These are phyloP conservation scores for Kalanchoe fedtschenkoi DNA, from an alignment of 164 flowering plant genomes.

Conservation along the genomic window DNA sequence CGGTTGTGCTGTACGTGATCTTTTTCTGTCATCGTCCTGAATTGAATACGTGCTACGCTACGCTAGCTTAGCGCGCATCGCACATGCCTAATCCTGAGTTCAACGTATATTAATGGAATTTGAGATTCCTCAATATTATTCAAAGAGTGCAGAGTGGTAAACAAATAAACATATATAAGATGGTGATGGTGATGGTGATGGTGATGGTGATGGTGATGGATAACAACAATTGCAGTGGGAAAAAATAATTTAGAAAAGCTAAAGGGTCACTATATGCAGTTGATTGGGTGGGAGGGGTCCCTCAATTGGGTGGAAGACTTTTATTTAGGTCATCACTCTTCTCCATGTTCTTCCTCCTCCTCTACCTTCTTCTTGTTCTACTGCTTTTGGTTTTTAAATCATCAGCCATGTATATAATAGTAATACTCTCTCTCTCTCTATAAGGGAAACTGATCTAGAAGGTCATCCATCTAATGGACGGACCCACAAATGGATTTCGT, in stretches of 20 bases:
- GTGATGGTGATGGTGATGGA: too few species aligned
- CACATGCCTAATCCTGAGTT: too few species aligned
- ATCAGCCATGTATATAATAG: too few species aligned
- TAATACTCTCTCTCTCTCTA: too few species aligned
- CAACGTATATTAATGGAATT: too few species aligned
- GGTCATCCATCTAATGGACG: neutral
- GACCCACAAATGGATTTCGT: neutral
- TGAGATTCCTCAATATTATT: too few species aligned
- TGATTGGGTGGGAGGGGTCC: neutral
- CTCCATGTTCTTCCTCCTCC: too few species aligned
- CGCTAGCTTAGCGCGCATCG: too few species aligned
- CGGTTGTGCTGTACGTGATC: neutral
- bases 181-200: too few species aligned
- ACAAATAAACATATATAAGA: neutral
- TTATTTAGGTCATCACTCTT: neutral
- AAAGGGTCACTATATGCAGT: constrained; percentile 2
- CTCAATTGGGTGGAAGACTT: neutral
- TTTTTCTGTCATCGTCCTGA: neutral
- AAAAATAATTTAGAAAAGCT: neutral
- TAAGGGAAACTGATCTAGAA: neutral
- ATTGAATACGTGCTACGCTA: neutral
- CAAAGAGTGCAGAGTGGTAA: neutral
- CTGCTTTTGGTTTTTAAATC: too few species aligned
- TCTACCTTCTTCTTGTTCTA: too few species aligned
- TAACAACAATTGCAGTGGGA: neutral